Base-by-base conservation (phyloP, 768 basidiomycete genomes). In the Sarcodon aspratus region DNA sequence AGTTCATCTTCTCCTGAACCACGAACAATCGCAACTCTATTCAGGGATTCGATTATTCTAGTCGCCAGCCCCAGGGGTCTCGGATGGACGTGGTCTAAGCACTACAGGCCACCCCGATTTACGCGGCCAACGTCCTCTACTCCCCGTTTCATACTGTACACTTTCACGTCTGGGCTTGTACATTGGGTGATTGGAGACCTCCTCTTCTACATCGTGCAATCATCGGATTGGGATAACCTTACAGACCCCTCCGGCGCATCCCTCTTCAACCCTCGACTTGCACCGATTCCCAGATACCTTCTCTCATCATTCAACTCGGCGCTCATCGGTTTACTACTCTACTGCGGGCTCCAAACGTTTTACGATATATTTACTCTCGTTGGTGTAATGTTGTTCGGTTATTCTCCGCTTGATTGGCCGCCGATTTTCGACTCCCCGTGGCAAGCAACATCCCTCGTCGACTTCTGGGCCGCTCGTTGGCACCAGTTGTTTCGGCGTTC, bases 391-490 rank as follows among this genome's bases (percentile, higher is more conserved):
- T n/a, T 68, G 12, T 45, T 69, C 2, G 52, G 59, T 18, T 59
- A 66, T 34, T 50, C 61, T 1, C 60, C 63, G 6, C 46, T 53
- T 3, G 54, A 56, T 33, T 69, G 65, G 60, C 69, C 70, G 0
- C 66, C 64, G 2, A 37, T 59, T 17, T 64, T 64, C 34, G 54
- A 61, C 8, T 44, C 54, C 3, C 72, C 67, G 0, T 73, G 63
- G 64, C 10, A 15, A 4, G 48, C 71, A 2, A 64, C 64, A 2
- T 70, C 70, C 1, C 49, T 71, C 6, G 40, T 46, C 15, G 62
- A 69, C 12, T 66, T 70, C 50, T 72, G 69, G 70, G 55, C 59
- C 13, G 51, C 50, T 10, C 56, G 67, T 9, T 72, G 68, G 71
- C 69, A 72, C 46, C 64, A 67, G 44, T 52, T 52, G 27, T 58